Evolutionary conservation across 2,329 filamentous ascomycete genomes (phyloP).

Genomic region (Calonectria crousiana): DNA sequence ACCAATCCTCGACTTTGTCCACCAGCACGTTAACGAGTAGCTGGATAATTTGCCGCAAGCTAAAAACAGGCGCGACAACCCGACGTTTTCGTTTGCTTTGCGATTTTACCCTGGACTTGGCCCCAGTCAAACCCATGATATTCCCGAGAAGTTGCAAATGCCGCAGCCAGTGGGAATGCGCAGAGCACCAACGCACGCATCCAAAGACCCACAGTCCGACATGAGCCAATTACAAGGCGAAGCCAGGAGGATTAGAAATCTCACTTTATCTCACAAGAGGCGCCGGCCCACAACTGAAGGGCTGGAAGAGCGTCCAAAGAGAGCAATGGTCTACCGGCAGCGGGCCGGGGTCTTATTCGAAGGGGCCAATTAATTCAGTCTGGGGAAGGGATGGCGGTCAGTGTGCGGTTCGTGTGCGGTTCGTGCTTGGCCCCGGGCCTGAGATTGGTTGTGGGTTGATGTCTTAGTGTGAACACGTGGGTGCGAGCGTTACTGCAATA

Average conservation of each 20-base stretch:
- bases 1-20: conserved; percentile 5
- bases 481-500: conserved; percentile 33
- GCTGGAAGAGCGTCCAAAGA: not conserved
- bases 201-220: not conserved
- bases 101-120: not conserved
- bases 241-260: not conserved
- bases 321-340: not conserved
- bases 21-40: not conserved
- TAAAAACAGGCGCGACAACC: not conserved
- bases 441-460: conserved; percentile 30
- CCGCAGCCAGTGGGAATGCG: not conserved
- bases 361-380: not conserved
- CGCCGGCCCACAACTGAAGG: not conserved
- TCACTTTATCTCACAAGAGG: not conserved
- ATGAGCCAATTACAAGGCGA: not conserved
- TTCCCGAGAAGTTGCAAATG: not conserved
- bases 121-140: not conserved
- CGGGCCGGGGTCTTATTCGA: not conserved
- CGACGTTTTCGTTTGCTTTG: not conserved
- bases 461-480: conserved; percentile 38
- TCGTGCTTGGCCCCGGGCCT: conserved; percentile 31
- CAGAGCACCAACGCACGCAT: not conserved
- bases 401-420: conserved; percentile 1
- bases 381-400: not conserved
- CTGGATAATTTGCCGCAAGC: not conserved